These are phyloP conservation scores for Aegilops speltoides DNA, from an alignment of 176 grass and related monocot species.

Conservation along the genomic window DNA sequence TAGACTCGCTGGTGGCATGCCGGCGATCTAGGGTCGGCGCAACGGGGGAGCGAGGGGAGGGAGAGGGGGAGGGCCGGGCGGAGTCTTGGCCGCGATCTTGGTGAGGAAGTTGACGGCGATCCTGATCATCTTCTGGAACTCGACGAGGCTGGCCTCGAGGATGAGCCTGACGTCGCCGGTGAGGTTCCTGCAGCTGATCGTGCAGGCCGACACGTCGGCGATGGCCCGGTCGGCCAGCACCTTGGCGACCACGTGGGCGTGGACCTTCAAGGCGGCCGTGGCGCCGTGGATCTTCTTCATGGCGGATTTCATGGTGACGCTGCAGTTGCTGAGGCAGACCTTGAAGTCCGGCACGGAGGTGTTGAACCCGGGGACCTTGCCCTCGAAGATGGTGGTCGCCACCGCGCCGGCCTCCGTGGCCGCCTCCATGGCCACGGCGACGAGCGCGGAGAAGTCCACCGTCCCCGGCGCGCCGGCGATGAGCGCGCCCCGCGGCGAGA, in stretches of 20 bases:
- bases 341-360: slow-evolving; percentile 20
- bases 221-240: slow-evolving; percentile 23
- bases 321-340: slow-evolving; percentile 40
- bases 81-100: slow-evolving; percentile 19
- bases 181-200: slow-evolving; percentile 32
- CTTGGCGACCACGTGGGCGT: slow-evolving; percentile 19
- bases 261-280: slow-evolving; percentile 22
- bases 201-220: slow-evolving; percentile 33
- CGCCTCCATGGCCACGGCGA: slow-evolving; percentile 38
- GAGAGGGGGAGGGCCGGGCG: not conserved
- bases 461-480: slow-evolving; percentile 46
- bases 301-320: slow-evolving; percentile 40
- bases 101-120: slow-evolving; percentile 34
- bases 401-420: slow-evolving; percentile 37
- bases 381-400: slow-evolving; percentile 25
- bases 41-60: not conserved
- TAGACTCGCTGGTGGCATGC: not conserved
- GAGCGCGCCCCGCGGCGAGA: not conserved
- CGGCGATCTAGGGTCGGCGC: not conserved
- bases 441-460: slow-evolving; percentile 35
- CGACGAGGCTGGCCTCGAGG: slow-evolving; percentile 30
- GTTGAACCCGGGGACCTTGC: slow-evolving; percentile 50
- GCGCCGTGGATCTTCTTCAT: slow-evolving; percentile 61
- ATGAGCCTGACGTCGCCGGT: slow-evolving; percentile 39
- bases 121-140: slow-evolving; percentile 52